phyloP scores from a whole-genome alignment of 2,329 filamentous ascomycete species.

The Meredithiella fracta region DNA sequence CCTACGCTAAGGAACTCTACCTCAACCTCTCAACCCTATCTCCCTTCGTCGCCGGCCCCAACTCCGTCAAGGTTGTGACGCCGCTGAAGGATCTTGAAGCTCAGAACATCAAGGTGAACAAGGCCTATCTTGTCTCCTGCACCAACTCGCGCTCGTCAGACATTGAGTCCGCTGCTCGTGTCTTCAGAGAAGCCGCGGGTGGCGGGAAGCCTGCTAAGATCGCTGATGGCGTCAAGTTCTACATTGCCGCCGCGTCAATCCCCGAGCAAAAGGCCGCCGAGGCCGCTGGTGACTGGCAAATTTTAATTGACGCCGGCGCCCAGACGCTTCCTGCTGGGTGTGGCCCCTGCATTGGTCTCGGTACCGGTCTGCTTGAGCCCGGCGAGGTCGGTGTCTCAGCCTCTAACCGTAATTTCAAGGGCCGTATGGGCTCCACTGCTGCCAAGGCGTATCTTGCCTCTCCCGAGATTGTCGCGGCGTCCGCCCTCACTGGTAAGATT shows the following conservation, averaged over 20 bases:
- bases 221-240: constrained; percentile 62
- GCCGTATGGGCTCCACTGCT: constrained; percentile 66
- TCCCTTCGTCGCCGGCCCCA: constrained; percentile 73
- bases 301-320: constrained; percentile 65
- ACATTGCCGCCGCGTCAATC: constrained; percentile 73
- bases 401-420: constrained; percentile 80
- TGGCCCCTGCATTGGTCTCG: constrained; percentile 74
- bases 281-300: constrained; percentile 71
- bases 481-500: constrained; percentile 57
- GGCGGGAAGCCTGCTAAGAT: constrained; percentile 51
- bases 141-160: constrained; percentile 76
- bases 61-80: constrained; percentile 76
- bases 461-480: constrained; percentile 84
- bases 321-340: constrained; percentile 55
- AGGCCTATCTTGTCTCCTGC: constrained; percentile 71
- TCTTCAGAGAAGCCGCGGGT: constrained; percentile 65
- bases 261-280: constrained; percentile 64
- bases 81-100: constrained; percentile 57
- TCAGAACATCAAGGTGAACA: constrained; percentile 62
- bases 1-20: constrained; percentile 70
- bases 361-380: constrained; percentile 56
- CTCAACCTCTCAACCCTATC: constrained; percentile 70
- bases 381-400: constrained; percentile 79
- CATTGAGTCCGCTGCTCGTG: constrained; percentile 61
- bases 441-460: constrained; percentile 76